A percentile compares a stretch with the other conserved stretches of the same genome.
Conservation (phyloP, 225 moss, liverwort and hornwort genomes). For the Ulota crispa region DNA sequence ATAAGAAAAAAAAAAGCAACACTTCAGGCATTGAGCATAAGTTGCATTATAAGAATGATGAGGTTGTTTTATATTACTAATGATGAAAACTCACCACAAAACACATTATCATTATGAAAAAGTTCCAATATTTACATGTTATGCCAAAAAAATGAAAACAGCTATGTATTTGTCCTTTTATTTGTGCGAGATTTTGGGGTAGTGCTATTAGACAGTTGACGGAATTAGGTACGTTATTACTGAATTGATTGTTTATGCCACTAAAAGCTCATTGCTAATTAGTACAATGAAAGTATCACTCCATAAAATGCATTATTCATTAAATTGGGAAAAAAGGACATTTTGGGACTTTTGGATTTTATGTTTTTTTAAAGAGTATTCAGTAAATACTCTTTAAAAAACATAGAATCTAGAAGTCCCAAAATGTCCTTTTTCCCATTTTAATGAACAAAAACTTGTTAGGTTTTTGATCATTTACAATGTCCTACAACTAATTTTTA, state of each 20-base stretch:
- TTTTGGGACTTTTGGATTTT: no score
- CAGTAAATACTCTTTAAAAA: no score
- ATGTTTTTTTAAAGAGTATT: no score
- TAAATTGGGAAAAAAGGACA: no score
- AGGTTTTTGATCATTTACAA: background rate
- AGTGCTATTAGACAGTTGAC: background rate
- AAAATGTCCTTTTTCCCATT: no score
- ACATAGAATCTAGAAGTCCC: no score
- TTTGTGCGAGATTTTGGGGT: background rate
- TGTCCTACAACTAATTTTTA: background rate
- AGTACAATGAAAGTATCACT: no score
- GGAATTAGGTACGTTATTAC: background rate
- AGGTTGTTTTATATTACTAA: background rate
- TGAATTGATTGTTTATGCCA: background rate
- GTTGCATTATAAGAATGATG: background rate
- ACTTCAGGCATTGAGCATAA: background rate
- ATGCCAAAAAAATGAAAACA: no score
- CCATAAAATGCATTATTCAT: no score
- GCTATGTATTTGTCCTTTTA: background rate
- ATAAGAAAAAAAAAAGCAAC: background rate
- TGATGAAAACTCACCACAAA: background rate
- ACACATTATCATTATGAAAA: no score
- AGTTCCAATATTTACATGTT: no score
- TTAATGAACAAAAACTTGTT: no score
- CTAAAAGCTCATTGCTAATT: background rate